These are phyloP conservation scores for Fusarium napiforme DNA, from an alignment of 2,329 filamentous ascomycete species.

Conservation along the genomic window DNA sequence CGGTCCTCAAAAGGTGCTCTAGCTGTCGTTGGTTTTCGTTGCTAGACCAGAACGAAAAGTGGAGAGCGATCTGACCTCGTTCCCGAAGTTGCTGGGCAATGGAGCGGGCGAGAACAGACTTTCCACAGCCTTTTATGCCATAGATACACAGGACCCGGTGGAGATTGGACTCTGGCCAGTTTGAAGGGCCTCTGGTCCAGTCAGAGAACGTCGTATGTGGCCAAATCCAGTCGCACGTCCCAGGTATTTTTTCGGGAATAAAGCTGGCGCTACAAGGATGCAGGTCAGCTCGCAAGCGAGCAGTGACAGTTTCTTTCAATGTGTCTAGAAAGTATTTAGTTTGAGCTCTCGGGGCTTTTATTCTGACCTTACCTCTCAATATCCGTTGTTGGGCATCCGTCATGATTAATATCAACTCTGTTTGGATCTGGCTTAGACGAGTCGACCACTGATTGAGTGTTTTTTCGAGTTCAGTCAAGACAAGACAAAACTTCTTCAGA, in stretches of 20 bases:
- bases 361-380: too few species aligned
- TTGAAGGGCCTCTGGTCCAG: too few species aligned
- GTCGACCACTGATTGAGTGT: not conserved
- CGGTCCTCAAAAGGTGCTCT: not conserved
- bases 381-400: too few species aligned
- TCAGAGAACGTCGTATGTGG: too few species aligned
- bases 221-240: too few species aligned
- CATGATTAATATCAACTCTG: not conserved
- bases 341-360: too few species aligned
- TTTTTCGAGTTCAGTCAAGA: not conserved
- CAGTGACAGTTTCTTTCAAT: too few species aligned
- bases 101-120: not conserved
- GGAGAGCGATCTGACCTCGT: not conserved
- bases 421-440: not conserved
- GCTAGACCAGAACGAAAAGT: not conserved
- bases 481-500: not conserved
- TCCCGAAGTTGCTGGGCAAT: not conserved
- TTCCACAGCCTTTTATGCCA: fast-evolving
- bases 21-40: not conserved
- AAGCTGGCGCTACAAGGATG: too few species aligned
- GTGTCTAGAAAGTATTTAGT: not conserved
- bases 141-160: too few species aligned
- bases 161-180: too few species aligned
- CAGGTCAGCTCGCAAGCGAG: too few species aligned
- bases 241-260: too few species aligned